Evolutionary conservation across 2,329 filamentous ascomycete species (phyloP).

Genomic region (Talaromyces sp.): DNA sequence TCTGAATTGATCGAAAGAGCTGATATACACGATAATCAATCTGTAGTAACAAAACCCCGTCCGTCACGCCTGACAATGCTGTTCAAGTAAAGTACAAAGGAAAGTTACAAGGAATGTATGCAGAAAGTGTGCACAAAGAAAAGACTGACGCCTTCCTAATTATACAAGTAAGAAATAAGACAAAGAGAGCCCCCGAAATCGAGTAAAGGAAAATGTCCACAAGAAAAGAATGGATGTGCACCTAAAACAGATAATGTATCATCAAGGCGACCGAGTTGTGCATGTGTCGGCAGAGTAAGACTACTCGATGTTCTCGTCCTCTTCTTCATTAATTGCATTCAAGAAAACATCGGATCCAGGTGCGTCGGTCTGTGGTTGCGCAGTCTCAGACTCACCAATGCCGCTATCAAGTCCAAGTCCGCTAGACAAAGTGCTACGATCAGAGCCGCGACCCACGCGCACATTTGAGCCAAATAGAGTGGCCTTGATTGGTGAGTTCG

Average conservation of each 20-base stretch:
- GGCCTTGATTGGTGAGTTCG: constrained; percentile 44
- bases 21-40: neutral
- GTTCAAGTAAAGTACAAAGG: neutral
- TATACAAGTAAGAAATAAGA: neutral
- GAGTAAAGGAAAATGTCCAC: neutral
- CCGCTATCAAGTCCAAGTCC: neutral
- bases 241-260: neutral
- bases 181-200: neutral
- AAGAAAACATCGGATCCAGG: constrained; percentile 2
- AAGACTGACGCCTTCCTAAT: neutral
- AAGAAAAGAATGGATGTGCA: neutral
- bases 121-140: neutral
- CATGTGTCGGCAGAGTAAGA: neutral
- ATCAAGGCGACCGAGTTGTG: neutral
- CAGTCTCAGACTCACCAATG: neutral
- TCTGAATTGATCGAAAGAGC: neutral
- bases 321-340: neutral
- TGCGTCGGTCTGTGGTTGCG: neutral
- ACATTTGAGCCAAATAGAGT: constrained; percentile 35
- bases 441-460: constrained; percentile 39
- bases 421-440: constrained; percentile 26
- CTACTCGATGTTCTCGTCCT: neutral
- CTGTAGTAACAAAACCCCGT: neutral
- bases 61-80: neutral
- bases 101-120: neutral